Evolutionary conservation across 257 asterid species (phyloP).

Genomic region (Buddleja alternifolia): DNA sequence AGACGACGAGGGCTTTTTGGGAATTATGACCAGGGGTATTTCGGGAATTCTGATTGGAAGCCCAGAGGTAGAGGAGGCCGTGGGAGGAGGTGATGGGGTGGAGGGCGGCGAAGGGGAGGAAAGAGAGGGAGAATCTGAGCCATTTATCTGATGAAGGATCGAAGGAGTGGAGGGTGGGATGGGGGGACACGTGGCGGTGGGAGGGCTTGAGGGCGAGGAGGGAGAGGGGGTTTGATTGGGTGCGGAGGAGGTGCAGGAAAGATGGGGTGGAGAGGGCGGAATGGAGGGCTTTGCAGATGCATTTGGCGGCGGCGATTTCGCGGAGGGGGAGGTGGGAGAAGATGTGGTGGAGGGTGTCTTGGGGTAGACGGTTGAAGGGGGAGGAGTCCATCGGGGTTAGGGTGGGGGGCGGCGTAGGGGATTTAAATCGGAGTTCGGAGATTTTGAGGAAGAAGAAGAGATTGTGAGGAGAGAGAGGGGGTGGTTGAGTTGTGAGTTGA

Average conservation of each 20-base stretch:
- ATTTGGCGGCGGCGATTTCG: conserved; percentile 68
- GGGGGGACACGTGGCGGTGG: conserved; percentile 64
- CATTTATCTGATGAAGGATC: conserved; percentile 68
- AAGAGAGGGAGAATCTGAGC: conserved; percentile 82
- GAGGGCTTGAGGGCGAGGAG: conserved; percentile 78
- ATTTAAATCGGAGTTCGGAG: conserved; percentile 14
- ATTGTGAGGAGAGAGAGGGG: background rate
- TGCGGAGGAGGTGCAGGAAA: conserved; percentile 68
- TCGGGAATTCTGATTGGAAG: conserved; percentile 33
- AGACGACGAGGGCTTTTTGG: conserved; percentile 71
- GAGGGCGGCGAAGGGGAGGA: conserved; percentile 80
- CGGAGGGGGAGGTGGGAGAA: conserved; percentile 75
- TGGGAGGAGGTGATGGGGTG: conserved; percentile 84
- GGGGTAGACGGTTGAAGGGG: conserved; percentile 73
- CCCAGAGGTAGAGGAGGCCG: conserved; percentile 94
- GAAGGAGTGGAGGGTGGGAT: conserved; percentile 72
- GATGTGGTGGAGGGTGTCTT: conserved; percentile 82
- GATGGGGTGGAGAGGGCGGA: conserved; percentile 69
- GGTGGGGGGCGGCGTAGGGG: background rate
- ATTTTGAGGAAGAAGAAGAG: conserved; percentile 1
- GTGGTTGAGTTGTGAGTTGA: conserved; percentile 1
- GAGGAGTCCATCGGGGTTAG: conserved; percentile 66
- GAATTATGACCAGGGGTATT: conserved; percentile 33
- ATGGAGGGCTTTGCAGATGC: conserved; percentile 69
- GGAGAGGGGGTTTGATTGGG: conserved; percentile 50